Evolutionary conservation across 2,329 filamentous ascomycete species (phyloP), one percentile per base, ranked within the genome.

Genomic region (Stylonectria norvegica): DNA sequence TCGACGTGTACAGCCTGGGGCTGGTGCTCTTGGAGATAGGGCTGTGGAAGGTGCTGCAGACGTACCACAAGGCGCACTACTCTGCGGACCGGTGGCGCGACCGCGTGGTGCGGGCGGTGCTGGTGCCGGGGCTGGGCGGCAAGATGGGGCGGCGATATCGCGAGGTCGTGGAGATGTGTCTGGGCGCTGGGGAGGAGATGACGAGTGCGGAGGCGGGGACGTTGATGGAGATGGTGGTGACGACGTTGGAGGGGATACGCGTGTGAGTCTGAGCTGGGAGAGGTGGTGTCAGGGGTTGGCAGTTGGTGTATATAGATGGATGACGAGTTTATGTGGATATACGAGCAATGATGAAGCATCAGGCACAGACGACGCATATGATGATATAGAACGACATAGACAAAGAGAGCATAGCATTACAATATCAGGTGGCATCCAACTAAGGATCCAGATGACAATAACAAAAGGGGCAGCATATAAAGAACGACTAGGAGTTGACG

Each of bases 1-100:
- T 70, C 45, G 76, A 79, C 49, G 58, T 78, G 5, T 79, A 79
- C 57, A 71, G 67, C 40, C 59, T 78, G 3, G 74, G 73, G 2
- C 63, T 75, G 4, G 59, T 76, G 3, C 61, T 77, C 6, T 62
- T 75, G 5, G 73, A 77, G 57, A 70, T 76, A 30, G 70, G 71
- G 3, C 55, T 71, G n/a, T 73, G 71, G 68, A 68, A 70, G 50
- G 54, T 60, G 23, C 51, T 72, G 8, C 62, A 67, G 48, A 55
- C 58, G 2, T 70, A 66, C 37, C 59, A 69, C 49, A 69, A 65
- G 49, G 53, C 62, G 14, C 65, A 68, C 43, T 71, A 71, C 45
- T 65, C 66, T 5, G 60, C 63, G 2, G 62, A 65, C 36, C 60
- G 61, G 14, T 72, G 69, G 58, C 60, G 68, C 18, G 68, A 72